Evolutionary conservation across 768 basidiomycete genomes (phyloP).

Genomic region (Russula virescens): DNA sequence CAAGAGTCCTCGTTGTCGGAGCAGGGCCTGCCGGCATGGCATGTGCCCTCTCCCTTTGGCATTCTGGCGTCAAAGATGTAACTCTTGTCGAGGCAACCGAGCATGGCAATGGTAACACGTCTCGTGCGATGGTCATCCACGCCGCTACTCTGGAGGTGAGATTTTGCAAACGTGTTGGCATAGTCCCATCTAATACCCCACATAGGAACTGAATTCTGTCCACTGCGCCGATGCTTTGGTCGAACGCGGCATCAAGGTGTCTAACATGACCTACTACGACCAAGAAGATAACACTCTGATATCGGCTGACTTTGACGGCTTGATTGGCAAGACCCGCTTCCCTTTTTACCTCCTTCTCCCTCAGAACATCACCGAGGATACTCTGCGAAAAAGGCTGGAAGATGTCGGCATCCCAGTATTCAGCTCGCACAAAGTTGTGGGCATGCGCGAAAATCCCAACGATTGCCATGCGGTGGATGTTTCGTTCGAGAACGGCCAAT

Average conservation of each 20-base stretch:
- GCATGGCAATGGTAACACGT: slow-evolving; percentile 33
- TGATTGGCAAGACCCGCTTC: slow-evolving; percentile 39
- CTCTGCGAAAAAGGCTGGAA: slow-evolving; percentile 34
- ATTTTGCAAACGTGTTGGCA: background rate
- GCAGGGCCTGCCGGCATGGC: slow-evolving; percentile 47
- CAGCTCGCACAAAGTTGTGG: slow-evolving; percentile 38
- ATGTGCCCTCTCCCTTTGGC: slow-evolving; percentile 41
- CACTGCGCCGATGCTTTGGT: slow-evolving; percentile 37
- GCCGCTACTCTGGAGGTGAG: slow-evolving; percentile 49
- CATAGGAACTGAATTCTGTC: slow-evolving; percentile 43
- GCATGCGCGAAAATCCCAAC: slow-evolving; percentile 32
- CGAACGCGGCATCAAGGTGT: slow-evolving; percentile 34
- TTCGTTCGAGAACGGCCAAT: slow-evolving; percentile 42
- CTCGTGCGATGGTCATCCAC: slow-evolving; percentile 45
- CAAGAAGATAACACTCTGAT: slow-evolving; percentile 29
- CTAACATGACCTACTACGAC: slow-evolving; percentile 29
- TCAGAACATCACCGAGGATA: slow-evolving; percentile 41
- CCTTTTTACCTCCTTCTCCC: slow-evolving; percentile 40
- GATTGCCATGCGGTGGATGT: slow-evolving; percentile 35
- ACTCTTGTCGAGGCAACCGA: slow-evolving; percentile 38
- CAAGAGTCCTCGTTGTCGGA: slow-evolving; percentile 45
- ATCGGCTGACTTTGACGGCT: slow-evolving; percentile 31
- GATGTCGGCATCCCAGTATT: slow-evolving; percentile 32
- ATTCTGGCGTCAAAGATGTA: slow-evolving; percentile 40
- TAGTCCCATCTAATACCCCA: slow-evolving; percentile 32